Evolutionary conservation across 2,329 filamentous ascomycete genomes (phyloP).

Genomic region (Nannizziopsis arthrosporioides): DNA sequence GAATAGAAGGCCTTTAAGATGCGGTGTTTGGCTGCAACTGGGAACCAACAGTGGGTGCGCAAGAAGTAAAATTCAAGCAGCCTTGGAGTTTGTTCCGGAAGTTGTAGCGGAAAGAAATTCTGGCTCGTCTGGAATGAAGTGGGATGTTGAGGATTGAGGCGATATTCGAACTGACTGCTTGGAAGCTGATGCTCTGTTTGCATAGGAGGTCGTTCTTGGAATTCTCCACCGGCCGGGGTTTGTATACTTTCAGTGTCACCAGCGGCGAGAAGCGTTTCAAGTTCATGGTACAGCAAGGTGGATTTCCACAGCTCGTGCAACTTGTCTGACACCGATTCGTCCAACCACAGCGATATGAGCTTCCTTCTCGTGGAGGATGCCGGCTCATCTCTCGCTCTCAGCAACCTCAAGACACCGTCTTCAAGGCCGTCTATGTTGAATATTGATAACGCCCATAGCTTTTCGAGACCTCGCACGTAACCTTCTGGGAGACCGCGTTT

Average conservation of each 20-base stretch:
- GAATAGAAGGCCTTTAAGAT: constrained; percentile 46
- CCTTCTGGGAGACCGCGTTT: constrained; percentile 38
- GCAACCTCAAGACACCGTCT: constrained; percentile 29
- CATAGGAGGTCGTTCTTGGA: constrained; percentile 4
- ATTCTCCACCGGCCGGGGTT: constrained; percentile 25
- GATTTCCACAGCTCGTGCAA: constrained; percentile 37
- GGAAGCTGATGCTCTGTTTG: background rate
- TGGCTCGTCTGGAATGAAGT: background rate
- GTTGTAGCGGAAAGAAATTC: constrained; percentile 18
- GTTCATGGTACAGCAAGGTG: constrained; percentile 27
- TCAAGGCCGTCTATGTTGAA: constrained; percentile 37
- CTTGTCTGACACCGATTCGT: constrained; percentile 32
- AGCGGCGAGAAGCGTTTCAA: constrained; percentile 33
- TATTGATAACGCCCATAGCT: constrained; percentile 35
- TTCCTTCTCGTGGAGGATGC: constrained; percentile 24
- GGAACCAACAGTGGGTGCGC: constrained; percentile 49
- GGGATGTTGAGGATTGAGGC: background rate
- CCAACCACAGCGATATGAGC: constrained; percentile 31
- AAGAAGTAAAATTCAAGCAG: constrained; percentile 48
- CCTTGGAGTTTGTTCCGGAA: constrained; percentile 42
- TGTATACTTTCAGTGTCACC: constrained; percentile 19
- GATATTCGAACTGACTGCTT: constrained; percentile 3
- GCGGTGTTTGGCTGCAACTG: constrained; percentile 47
- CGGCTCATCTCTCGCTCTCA: constrained; percentile 24
- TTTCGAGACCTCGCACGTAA: constrained; percentile 37